These are phyloP conservation scores for Gnaphalium uliginosum DNA, from an alignment of 129 eudicot species.

Conservation along the genomic window DNA sequence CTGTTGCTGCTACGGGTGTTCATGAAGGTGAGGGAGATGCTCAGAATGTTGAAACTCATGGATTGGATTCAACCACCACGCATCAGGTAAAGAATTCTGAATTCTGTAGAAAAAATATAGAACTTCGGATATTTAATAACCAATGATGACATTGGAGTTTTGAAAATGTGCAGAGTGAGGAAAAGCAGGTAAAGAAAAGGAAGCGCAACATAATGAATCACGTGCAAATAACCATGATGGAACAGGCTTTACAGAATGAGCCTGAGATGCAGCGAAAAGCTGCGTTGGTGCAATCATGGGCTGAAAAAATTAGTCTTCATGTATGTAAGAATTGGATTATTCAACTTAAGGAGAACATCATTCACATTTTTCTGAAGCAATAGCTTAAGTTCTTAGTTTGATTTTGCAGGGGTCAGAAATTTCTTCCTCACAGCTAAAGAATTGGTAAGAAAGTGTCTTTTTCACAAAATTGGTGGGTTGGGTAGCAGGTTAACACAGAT, in stretches of 20 bases:
- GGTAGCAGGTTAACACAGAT: not conserved
- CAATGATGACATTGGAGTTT: conserved; percentile 28
- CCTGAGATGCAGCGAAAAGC: conserved; percentile 89
- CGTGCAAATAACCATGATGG: conserved; percentile 58
- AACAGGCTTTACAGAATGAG: conserved; percentile 70
- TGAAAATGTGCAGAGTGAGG: conserved; percentile 53
- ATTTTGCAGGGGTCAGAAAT: conserved; percentile 85
- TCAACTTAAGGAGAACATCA: not conserved
- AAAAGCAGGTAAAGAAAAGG: conserved; percentile 75
- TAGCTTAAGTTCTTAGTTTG: conserved; percentile 18
- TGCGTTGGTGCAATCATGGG: conserved; percentile 56
- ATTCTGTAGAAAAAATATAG: conserved; percentile 19
- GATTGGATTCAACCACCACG: conserved; percentile 61
- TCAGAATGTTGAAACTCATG: conserved; percentile 58
- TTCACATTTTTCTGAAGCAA: not conserved
- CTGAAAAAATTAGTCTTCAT: conserved; percentile 68
- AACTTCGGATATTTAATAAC: conserved; percentile 29
- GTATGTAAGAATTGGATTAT: conserved; percentile 46
- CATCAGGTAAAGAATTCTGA: conserved; percentile 41
- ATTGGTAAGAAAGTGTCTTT: conserved; percentile 59
- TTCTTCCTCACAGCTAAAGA: conserved; percentile 81
- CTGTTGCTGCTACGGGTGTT: conserved; percentile 22
- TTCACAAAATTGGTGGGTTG: conserved; percentile 9
- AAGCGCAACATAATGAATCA: conserved; percentile 90
- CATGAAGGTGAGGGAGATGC: conserved; percentile 43